These are phyloP conservation scores for Nakazawaea laoshanensis DNA, from an alignment of 805 yeast genomes.

Conservation along the genomic window DNA sequence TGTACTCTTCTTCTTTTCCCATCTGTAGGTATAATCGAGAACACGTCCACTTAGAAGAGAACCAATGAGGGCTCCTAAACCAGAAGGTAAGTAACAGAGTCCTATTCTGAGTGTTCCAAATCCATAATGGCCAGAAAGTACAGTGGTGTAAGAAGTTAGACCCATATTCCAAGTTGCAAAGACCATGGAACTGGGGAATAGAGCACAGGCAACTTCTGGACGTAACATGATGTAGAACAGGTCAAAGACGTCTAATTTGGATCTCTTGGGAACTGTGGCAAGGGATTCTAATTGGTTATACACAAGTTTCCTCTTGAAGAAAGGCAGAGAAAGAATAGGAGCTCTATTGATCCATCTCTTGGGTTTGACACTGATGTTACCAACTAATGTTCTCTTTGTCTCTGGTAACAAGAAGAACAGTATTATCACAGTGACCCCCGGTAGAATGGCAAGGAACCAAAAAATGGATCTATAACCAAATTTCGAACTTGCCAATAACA, in stretches of 20 bases:
- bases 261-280: slow-evolving; percentile 16
- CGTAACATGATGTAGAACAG: slow-evolving; percentile 34
- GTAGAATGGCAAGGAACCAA: slow-evolving; percentile 58
- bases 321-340: slow-evolving; percentile 10
- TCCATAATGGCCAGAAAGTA: slow-evolving; percentile 39
- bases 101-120: slow-evolving; percentile 55
- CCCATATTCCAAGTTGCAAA: slow-evolving; percentile 66
- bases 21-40: slow-evolving; percentile 42
- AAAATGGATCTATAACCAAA: slow-evolving; percentile 63
- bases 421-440: slow-evolving; percentile 30
- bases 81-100: slow-evolving; percentile 65
- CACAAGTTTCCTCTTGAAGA: background rate
- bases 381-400: slow-evolving; percentile 29
- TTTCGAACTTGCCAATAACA: slow-evolving; percentile 29
- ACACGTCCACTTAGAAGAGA: slow-evolving; percentile 50
- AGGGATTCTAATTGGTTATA: slow-evolving; percentile 16
- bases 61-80: slow-evolving; percentile 56
- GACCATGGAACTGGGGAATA: slow-evolving; percentile 53
- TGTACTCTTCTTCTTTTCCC: slow-evolving; percentile 22
- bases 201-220: slow-evolving; percentile 35
- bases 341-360: slow-evolving; percentile 4
- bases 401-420: slow-evolving; percentile 29
- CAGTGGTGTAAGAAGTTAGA: slow-evolving; percentile 56
- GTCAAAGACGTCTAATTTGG: slow-evolving; percentile 21
- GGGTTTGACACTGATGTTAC: slow-evolving; percentile 18